These are phyloP conservation scores for Scalesia atractyloides DNA, from an alignment of 129 eudicot genomes.

Conservation along the genomic window DNA sequence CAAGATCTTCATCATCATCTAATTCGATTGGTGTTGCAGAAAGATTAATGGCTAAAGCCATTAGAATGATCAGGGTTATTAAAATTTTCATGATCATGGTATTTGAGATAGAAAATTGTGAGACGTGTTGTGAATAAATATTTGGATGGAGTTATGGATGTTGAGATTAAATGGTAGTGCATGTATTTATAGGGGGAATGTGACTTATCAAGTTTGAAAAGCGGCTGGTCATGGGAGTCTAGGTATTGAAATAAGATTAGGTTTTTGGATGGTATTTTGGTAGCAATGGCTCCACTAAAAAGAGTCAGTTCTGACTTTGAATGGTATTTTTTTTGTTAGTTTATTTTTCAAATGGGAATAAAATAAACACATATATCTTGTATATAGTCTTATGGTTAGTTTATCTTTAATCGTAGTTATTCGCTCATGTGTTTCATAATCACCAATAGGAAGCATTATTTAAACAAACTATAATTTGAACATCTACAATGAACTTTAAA, in stretches of 20 bases:
- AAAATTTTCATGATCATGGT: constrained; percentile 26
- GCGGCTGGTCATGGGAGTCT: too few relatives aligned
- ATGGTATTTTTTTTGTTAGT: constrained; percentile 13
- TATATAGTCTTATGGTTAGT: too few relatives aligned
- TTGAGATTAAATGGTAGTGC: not conserved
- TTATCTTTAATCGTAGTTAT: too few relatives aligned
- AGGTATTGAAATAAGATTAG: constrained; percentile 17
- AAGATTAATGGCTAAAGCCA: constrained; percentile 38
- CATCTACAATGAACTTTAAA: too few relatives aligned
- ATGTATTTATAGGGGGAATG: constrained; percentile 29
- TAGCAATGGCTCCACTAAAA: constrained; percentile 33
- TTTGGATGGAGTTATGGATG: not conserved
- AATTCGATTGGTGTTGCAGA: constrained; percentile 30
- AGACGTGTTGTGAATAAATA: constrained; percentile 7
- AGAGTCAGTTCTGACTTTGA: constrained; percentile 23
- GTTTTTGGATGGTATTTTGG: constrained; percentile 37
- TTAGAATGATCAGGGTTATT: constrained; percentile 26
- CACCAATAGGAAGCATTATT: too few relatives aligned
- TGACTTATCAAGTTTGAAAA: constrained; percentile 4
- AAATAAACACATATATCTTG: not conserved
- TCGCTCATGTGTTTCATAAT: too few relatives aligned
- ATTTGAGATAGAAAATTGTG: not conserved
- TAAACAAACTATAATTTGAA: too few relatives aligned
- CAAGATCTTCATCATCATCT: constrained; percentile 30
- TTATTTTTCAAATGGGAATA: not conserved